These are phyloP conservation scores for Knoxdaviesia capensis DNA, from an alignment of 2,329 filamentous ascomycete genomes.

Conservation along the genomic window DNA sequence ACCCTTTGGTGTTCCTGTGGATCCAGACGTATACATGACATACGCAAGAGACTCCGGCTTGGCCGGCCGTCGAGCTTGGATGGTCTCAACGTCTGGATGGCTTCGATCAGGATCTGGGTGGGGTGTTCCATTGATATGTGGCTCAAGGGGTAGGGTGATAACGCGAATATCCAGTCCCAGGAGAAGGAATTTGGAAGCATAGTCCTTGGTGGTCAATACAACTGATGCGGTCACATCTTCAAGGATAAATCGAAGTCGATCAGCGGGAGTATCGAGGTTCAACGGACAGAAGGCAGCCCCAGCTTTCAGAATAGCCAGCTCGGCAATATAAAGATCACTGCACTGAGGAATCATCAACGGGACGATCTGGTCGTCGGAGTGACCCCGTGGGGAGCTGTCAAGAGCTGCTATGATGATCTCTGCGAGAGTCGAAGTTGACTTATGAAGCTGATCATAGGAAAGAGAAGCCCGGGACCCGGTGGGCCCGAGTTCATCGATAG, in stretches of 20 bases:
- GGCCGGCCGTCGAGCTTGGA: background rate
- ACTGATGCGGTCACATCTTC: constrained; percentile 53
- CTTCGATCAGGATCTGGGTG: no score
- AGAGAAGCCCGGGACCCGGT: constrained; percentile 24
- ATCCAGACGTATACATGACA: constrained; percentile 85
- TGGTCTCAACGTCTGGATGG: background rate
- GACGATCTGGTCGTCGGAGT: constrained; percentile 23
- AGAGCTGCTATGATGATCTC: constrained; percentile 16
- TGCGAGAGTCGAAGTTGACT: constrained; percentile 34
- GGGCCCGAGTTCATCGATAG: constrained; percentile 42
- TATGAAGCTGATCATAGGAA: constrained; percentile 44
- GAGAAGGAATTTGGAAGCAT: background rate
- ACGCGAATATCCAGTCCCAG: constrained; percentile 1
- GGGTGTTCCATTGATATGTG: no score
- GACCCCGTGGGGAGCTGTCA: background rate
- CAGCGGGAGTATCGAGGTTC: constrained; percentile 54
- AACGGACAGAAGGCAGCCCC: constrained; percentile 77
- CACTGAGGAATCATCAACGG: constrained; percentile 64
- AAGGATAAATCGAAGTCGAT: constrained; percentile 63
- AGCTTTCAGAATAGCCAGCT: constrained; percentile 59
- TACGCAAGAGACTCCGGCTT: constrained; percentile 43
- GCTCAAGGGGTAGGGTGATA: background rate
- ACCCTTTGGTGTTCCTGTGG: constrained; percentile 75
- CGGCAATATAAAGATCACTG: constrained; percentile 55
- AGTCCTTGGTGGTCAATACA: constrained; percentile 30